Base-by-base conservation (phyloP, 2,329 filamentous ascomycete species). In the Neonectria coccinea region DNA sequence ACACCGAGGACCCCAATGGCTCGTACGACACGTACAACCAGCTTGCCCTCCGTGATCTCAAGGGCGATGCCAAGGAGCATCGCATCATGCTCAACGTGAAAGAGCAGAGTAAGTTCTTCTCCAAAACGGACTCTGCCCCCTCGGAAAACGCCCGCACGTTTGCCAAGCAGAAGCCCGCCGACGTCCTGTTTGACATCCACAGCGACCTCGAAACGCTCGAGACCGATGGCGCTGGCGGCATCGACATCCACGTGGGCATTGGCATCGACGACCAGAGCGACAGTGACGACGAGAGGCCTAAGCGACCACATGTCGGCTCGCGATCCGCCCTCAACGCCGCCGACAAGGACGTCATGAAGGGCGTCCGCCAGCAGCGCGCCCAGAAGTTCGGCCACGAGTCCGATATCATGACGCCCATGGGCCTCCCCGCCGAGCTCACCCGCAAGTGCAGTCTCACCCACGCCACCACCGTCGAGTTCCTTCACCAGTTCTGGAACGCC, bases 401-500 rank as follows among this genome's bases (percentile, higher is more conserved):
- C 62, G 87, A 82, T 72, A 81, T 79, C 73, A 82, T 73, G 70
- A 84, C 77, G 56, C 85, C 79, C 69, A 91, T 84, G 88, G 82
- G 84, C 25, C 73, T 82, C 3, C 82, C 90, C 4, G 74, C 81
- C 2, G 83, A 86, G 2, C 81, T 91, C 20, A 82, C 87, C 4
- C 84, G 89, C 47, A 87, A 87, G 59, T 89, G 87, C 69, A 81
- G 80, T 44, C 79, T 89, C 59, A 97, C 95, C 0, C 94, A 98
- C 77, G 94, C 94, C 57, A 99, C 96, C 0, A 97, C 93, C 0
- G 91, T 92, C 41, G 96, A 99, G 75, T 99, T 98, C 74, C 83
- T 99, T n/a, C 92, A 95, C 73, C 97, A 98, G 78, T 99, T 99
- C 82, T 99, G 95, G 95, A 87, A 88, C 36, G 89, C 94, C 0